Evolutionary conservation across 495 filamentous ascomycete genomes (phyloP), one percentile per base, ranked within the genome.

Genomic region (Parmelia sp.): DNA sequence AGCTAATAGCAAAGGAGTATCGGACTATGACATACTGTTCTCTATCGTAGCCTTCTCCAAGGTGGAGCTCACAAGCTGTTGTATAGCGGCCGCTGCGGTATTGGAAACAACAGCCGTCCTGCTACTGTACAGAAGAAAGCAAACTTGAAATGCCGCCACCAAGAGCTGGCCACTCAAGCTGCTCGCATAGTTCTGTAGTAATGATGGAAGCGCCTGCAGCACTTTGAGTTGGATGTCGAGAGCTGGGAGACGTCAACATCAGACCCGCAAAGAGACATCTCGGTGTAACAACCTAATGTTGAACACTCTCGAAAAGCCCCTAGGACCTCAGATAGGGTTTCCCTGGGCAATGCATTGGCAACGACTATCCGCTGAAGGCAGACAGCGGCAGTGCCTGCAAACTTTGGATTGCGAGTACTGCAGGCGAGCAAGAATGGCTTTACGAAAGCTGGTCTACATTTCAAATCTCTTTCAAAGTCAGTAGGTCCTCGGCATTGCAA

Each of bases 141-240:
- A 97, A 73, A 96, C 89, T 71, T 95, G 89, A 67, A 98, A 79
- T 4, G 89, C 86, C 33, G 83, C 89, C 39, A 87, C 88, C 44
- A 97, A 80, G 21, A 96, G 80, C 58, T 92, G 88, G 4, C 89
- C 91, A 59, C 86, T 85, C 35, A 98, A 75, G 51, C 92, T 88
- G 62, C 83, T 82, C 0, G 90, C 86, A 76, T 97, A 97, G 72
- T 94, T 94, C 67, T 97, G 92, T 11, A 97, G 77, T 44, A 98
- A 71, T 2, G 91, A 88, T n/a, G 95, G 94, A 37, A 98, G 77
- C 0, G 92, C 90, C 72, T 98, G 94, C 23, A 98, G 79, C 36
- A 97, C 95, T 75, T 97, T 98, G 58, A 98, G 83, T 70, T 98
- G 94, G 4, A 97, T 88, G 73, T 98, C 95, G 57, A 95, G 83